A percentile compares a stretch with the other conserved stretches of the same genome.
Evolutionary conservation across 371 early-diverging fungal species (phyloP).

Genomic region (Quaeritorhiza haematococci): DNA sequence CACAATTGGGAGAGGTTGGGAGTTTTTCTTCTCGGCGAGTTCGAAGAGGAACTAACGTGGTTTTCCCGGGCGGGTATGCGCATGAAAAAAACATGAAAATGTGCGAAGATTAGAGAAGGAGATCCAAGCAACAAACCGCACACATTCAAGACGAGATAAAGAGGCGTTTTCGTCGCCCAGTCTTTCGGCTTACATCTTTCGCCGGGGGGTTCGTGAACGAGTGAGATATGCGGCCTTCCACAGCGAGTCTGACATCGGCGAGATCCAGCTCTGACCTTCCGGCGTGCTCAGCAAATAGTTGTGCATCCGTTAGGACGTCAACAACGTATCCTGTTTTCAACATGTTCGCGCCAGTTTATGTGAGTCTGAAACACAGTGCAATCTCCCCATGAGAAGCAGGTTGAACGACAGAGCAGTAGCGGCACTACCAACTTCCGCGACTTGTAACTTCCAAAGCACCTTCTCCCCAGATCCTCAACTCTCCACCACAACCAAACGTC

Average conservation of each 20-base stretch:
- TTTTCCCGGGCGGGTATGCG: no score
- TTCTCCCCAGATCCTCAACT: no score
- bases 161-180: no score
- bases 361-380: neutral
- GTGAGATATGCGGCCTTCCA: conserved; percentile 83
- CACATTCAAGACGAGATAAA: no score
- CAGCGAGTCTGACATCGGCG: conserved; percentile 90
- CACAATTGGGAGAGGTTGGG: conserved; percentile 79
- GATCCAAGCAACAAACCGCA: neutral
- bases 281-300: conserved; percentile 91
- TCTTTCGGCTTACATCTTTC: conserved; percentile 68
- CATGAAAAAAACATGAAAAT: conserved; percentile 7
- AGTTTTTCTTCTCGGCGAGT: conserved; percentile 83
- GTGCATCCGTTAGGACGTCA: conserved; percentile 92
- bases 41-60: no score
- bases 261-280: conserved; percentile 73
- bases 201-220: conserved; percentile 88
- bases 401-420: neutral
- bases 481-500: no score
- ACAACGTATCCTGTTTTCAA: conserved; percentile 92
- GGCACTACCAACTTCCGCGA: no score
- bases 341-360: neutral
- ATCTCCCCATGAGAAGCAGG: neutral
- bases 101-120: no score
- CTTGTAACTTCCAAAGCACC: no score